Evolutionary conservation across 768 basidiomycete species (phyloP), one percentile per base, ranked within the genome.

Genomic region (Trichaptum fuscoviolaceum): DNA sequence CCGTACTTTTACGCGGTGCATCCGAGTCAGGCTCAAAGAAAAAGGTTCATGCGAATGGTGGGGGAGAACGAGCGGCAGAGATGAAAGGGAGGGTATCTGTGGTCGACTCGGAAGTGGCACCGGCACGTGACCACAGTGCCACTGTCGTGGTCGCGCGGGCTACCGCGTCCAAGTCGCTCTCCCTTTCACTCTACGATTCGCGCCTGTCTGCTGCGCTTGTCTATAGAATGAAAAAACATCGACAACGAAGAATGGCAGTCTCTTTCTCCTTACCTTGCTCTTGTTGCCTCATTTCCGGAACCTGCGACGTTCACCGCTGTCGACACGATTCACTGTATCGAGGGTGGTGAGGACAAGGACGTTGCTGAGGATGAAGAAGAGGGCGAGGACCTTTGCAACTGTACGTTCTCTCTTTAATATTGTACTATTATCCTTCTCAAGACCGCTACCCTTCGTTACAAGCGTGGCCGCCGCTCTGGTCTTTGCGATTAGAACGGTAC

Each of bases 401-500:
- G 95, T 84, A 94, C 96, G 77, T 98, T 98, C 87, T 97, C 96
- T 65, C 87, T 98, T 64, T 96, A 96, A 64, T 98, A 98, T 77
- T 96, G 96, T 90, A 96, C 96, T 75, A 97, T 97, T 85, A 97
- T 98, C 73, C 79, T 98, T 75, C 88, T 98, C 76, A 97, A 98
- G 83, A 97, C 95, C 58, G 96, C 96, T 67, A 90, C 84, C 69
- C 92, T 98, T 78, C 94, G 96, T 77, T 92, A 97, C 77, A 97
- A 96, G 85, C 95, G 96, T 80, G 96, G 95, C 65, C 93, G 96
- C 82, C 95, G 96, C 76, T 98, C 97, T 78, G 96, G 96, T 86
- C 90, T 98, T 35, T 96, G 95, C 77, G 96, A 96, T 78, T 93
- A 95, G 83, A 98, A 98, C 80, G 96, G 96, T 87, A 95, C 95